Evolutionary conservation across 2,329 filamentous ascomycete species (phyloP).

Genomic region (Mycosphaerelloides madeirae): DNA sequence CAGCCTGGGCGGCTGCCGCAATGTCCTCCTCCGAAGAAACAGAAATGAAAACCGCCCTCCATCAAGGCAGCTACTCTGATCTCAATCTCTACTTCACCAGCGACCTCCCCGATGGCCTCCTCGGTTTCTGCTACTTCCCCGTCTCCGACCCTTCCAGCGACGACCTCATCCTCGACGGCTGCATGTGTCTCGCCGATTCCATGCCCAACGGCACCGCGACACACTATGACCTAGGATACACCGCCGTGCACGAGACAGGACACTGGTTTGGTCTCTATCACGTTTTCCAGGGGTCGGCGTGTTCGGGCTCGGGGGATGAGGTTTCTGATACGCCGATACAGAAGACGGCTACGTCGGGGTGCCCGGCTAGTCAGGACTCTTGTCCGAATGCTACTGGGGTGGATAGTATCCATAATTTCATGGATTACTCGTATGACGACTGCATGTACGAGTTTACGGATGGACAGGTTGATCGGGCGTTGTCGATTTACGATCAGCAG

Average conservation of each 20-base stretch:
- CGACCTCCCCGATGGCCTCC: constrained; percentile 35
- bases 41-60: constrained; percentile 50
- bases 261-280: constrained; percentile 44
- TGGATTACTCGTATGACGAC: constrained; percentile 38
- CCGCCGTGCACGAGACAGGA: constrained; percentile 42
- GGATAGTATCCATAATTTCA: constrained; percentile 53
- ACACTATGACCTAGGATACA: constrained; percentile 43
- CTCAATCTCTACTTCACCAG: constrained; percentile 57
- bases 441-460: constrained; percentile 20
- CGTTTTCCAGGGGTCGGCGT: constrained; percentile 40
- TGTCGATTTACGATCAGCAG: constrained; percentile 18
- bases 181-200: constrained; percentile 49
- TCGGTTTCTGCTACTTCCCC: constrained; percentile 28
- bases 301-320: constrained; percentile 39
- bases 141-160: constrained; percentile 38
- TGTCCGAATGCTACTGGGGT: constrained; percentile 41
- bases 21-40: constrained; percentile 35
- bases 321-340: constrained; percentile 41
- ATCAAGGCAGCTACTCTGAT: constrained; percentile 47
- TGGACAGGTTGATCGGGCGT: constrained; percentile 18
- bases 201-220: constrained; percentile 47
- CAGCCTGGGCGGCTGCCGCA: constrained; percentile 48
- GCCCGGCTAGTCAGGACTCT: constrained; percentile 45
- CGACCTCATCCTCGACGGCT: constrained; percentile 45
- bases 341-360: constrained; percentile 43